These are phyloP conservation scores for Zygnema cylindricum DNA, from an alignment of 139 green algal species.

Conservation along the genomic window DNA sequence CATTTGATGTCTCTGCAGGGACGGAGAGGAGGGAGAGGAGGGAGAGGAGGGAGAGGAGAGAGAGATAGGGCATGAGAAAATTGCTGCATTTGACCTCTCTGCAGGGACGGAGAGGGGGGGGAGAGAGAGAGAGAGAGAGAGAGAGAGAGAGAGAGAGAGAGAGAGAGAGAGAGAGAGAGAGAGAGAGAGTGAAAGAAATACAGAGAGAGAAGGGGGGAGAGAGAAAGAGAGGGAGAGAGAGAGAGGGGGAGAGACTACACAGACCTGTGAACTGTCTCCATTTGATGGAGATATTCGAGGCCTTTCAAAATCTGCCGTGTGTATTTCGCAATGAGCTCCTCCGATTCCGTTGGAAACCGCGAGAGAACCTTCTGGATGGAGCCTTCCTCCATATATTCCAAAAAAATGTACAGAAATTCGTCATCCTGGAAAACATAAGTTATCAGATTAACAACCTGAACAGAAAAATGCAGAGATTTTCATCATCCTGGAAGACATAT, in stretches of 20 bases:
- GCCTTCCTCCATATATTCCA: constrained; percentile 65
- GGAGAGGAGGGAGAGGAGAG: neutral
- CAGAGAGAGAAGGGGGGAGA: neutral
- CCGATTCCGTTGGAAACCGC: constrained; percentile 62
- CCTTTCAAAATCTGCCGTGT: constrained; percentile 73
- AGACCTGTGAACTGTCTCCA: constrained; percentile 63
- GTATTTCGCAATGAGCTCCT: constrained; percentile 72
- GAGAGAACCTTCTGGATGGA: constrained; percentile 62
- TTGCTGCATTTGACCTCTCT: too few relatives aligned
- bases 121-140: constrained; percentile 17
- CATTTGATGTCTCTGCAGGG: constrained; percentile 57
- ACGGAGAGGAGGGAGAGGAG: neutral
- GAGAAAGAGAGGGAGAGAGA: neutral
- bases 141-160: neutral
- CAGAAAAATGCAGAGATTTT: too few relatives aligned
- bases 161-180: neutral
- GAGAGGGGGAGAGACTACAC: constrained; percentile 19
- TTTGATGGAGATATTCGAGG: constrained; percentile 65
- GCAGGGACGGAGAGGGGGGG: neutral
- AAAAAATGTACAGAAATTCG: constrained; percentile 66
- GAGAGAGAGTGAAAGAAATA: too few relatives aligned
- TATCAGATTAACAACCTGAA: too few relatives aligned
- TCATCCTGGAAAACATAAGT: too few relatives aligned
- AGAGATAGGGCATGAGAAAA: neutral
- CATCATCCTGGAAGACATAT: too few relatives aligned